Evolutionary conservation across 441 rosid species (phyloP), one percentile per base, ranked within the genome.

Genomic region (Erysimum cheiri): DNA sequence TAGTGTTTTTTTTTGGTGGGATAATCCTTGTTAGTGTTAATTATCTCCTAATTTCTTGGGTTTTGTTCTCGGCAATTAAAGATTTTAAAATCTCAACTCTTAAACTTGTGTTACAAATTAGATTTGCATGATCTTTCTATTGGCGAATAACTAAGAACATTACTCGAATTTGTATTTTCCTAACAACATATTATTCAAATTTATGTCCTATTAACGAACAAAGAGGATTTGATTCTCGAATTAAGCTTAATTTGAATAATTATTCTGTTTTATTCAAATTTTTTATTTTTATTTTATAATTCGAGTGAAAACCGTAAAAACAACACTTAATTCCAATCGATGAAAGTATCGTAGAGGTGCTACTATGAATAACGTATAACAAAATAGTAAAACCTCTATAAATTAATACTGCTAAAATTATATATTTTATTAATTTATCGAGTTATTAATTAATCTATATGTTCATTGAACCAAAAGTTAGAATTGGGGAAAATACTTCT

Each of bases 401-500:
- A n/a, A n/a, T n/a, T n/a, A n/a, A n/a, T n/a, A n/a, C n/a, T n/a
- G n/a, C n/a, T n/a, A n/a, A n/a, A n/a, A n/a, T n/a, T 19, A 19
- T 19, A 19, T 19, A 19, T 19, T 19, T 19, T 19, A 19, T 19
- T 19, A 19, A 19, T 19, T 19, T 1, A 19, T n/a, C n/a, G n/a
- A n/a, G n/a, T n/a, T n/a, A n/a, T n/a, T n/a, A n/a, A n/a, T n/a
- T n/a, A n/a, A n/a, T n/a, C n/a, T n/a, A n/a, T n/a, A n/a, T n/a
- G n/a, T n/a, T n/a, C n/a, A n/a, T n/a, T n/a, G n/a, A n/a, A n/a
- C n/a, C n/a, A n/a, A n/a, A n/a, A n/a, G n/a, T n/a, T n/a, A n/a
- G n/a, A n/a, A n/a, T n/a, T n/a, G n/a, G n/a, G n/a, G 22, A 46
- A 64, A 63, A 64, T 64, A 56, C 19, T 47, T 4, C 9, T 52